These are phyloP conservation scores for Phalaenopsis equestris DNA, from an alignment of 106 monocot genomes.

Conservation along the genomic window DNA sequence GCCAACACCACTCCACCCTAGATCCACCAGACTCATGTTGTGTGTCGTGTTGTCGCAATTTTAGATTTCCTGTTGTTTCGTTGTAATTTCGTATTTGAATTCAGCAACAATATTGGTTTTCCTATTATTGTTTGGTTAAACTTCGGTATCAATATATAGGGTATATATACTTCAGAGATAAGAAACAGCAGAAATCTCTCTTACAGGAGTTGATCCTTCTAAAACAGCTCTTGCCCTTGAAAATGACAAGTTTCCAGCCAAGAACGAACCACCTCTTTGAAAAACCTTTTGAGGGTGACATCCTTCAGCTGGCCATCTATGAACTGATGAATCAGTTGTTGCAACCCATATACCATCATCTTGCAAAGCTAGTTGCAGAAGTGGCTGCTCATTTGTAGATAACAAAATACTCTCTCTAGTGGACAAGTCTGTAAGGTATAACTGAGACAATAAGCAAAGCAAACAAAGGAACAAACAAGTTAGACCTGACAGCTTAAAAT, in stretches of 20 bases:
- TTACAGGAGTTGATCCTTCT: constrained; percentile 90
- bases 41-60: too few relatives aligned
- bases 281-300: constrained; percentile 65
- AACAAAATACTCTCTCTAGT: constrained; percentile 84
- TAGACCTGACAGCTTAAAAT: background rate
- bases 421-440: constrained; percentile 85
- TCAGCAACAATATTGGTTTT: too few relatives aligned
- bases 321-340: constrained; percentile 83
- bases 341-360: constrained; percentile 94
- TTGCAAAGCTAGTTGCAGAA: constrained; percentile 73
- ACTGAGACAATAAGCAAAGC: constrained; percentile 40
- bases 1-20: too few relatives aligned
- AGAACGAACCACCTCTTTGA: constrained; percentile 81
- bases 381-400: constrained; percentile 78
- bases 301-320: constrained; percentile 86
- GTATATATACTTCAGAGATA: background rate
- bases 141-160: background rate
- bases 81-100: too few relatives aligned
- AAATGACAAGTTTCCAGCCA: constrained; percentile 98
- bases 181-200: constrained; percentile 12
- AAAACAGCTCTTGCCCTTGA: constrained; percentile 78
- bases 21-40: too few relatives aligned
- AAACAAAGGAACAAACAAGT: constrained; percentile 9
- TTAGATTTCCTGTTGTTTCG: too few relatives aligned
- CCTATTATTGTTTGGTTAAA: too few relatives aligned